Evolutionary conservation across 306 rosid genomes (phyloP), one percentile per base, ranked within the genome.

Genomic region (Quercus aquifolioides): DNA sequence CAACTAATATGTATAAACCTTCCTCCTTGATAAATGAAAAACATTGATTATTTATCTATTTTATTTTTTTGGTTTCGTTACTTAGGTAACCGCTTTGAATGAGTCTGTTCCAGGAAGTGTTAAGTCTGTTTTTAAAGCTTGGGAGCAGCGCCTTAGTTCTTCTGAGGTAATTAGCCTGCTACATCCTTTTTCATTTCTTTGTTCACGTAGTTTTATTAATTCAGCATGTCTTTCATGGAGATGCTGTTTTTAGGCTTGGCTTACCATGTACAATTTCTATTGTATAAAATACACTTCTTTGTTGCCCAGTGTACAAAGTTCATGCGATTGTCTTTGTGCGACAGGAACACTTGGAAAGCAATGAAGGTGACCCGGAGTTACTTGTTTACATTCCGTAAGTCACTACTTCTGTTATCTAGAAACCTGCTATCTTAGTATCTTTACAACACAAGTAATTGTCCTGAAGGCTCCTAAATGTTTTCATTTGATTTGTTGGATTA

Each of bases 321-420:
- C 65, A 60, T 46, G 73, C 54, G 65, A 3, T 74, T 17, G 75
- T 76, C 15, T 77, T 84, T 82, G 65, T 79, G 80, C 56, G 49
- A 71, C 84, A 95, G 98, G 98, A 84, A 15, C 88, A 84, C 87
- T 88, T 95, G 92, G 94, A 91, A 84, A 95, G 99, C 92, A 95
- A 91, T 57, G 99, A 91, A 49, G 98, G 98, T 79, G 99, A 95
- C 86, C 99, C 99, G 5, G 99, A 95, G 83, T 89, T 95, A 76
- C 94, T 95, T 84, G 92, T 95, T 43, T 95, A 82, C 75, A 89
- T 95, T 86, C 98, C 97, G 98, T 91, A 84, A 85, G 94, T 86
- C 69, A 15, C 73, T 51, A 9, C 60, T 17, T 17, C 43, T 25
- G n/a, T 72, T 69, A 41, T 26, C 14, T 26, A 46, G 63, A 55